Conservation (phyloP, 164 flowering plant species). For the Litsea cubeba region DNA sequence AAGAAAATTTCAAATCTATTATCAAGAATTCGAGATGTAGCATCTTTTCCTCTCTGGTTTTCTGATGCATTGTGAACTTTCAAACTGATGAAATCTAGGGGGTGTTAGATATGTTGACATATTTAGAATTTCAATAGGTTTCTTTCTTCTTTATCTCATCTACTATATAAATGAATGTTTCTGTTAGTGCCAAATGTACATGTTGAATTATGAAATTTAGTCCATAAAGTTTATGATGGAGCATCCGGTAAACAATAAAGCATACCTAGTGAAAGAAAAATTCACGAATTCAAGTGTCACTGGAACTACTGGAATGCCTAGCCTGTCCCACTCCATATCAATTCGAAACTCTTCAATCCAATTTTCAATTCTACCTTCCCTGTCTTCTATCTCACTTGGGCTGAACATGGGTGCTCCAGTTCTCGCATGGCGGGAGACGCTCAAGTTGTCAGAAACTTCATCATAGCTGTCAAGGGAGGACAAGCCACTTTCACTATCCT, state of each 20-base stretch:
- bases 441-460: not conserved
- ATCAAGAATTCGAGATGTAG: not conserved
- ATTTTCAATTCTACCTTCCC: slow-evolving; percentile 3
- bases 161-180: too few species aligned
- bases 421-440: not conserved
- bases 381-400: slow-evolving; percentile 1
- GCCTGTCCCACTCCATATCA: slow-evolving; percentile 17
- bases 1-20: too few species aligned
- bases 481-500: slow-evolving; percentile 9
- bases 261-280: slow-evolving; percentile 21
- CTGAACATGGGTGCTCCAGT: slow-evolving; percentile 3
- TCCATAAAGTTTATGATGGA: not conserved
- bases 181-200: too few species aligned
- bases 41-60: not conserved
- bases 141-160: too few species aligned
- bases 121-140: too few species aligned
- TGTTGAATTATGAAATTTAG: too few species aligned
- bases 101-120: too few species aligned
- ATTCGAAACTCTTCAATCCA: slow-evolving; percentile 12
- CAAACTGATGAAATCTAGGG: not conserved
- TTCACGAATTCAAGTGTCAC: slow-evolving; percentile 19
- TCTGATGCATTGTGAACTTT: not conserved
- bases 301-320: slow-evolving; percentile 20
- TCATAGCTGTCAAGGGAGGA: slow-evolving; percentile 1
- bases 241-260: not conserved